A percentile compares a stretch with the other conserved stretches of the same genome.
Evolutionary conservation across 257 asterid genomes (phyloP).

Genomic region (Solanum pennellii): DNA sequence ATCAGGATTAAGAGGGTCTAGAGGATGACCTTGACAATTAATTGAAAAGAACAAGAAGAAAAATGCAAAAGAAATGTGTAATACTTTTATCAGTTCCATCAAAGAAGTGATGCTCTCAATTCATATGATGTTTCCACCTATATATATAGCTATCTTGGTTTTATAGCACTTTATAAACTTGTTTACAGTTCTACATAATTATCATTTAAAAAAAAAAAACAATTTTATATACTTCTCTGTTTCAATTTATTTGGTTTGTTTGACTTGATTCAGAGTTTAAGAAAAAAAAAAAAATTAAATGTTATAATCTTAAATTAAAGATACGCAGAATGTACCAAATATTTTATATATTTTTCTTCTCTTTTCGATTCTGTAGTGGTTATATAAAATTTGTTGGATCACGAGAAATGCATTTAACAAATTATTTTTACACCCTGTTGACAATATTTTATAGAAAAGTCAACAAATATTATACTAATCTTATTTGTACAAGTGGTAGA

Average conservation of each 20-base stretch:
- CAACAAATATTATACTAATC: not conserved
- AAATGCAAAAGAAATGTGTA: not conserved
- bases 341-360: not conserved
- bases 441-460: not conserved
- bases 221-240: no score
- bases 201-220: no score
- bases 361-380: not conserved
- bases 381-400: not conserved
- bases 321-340: no score
- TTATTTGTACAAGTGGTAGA: no score
- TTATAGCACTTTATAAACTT: no score
- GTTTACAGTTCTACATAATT: no score
- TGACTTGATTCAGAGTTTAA: no score
- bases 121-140: not conserved
- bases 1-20: constrained; percentile 55
- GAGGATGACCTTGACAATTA: constrained; percentile 29
- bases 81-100: not conserved
- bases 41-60: not conserved
- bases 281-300: accelerated
- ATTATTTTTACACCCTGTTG: not conserved
- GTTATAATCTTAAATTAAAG: no score
- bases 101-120: not conserved
- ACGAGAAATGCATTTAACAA: not conserved
- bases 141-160: not conserved
- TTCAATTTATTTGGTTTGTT: no score